Base-by-base conservation (phyloP, 2,329 filamentous ascomycete species). In the Sporothrix euskadiensis region DNA sequence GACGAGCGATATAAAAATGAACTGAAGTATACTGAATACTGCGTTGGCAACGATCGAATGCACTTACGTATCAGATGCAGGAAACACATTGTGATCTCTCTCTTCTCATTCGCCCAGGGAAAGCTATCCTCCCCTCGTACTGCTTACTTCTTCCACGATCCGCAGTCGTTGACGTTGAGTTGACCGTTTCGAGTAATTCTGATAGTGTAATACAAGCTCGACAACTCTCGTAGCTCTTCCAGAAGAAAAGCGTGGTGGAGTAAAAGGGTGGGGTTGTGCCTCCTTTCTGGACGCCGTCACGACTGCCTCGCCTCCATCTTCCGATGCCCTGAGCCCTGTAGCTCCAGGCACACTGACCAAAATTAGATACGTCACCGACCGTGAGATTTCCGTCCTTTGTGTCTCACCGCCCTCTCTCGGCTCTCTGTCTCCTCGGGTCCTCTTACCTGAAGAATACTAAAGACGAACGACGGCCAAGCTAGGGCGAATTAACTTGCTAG, bases 231-330 rank as follows among this genome's bases (percentile, higher is more conserved):
- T 26, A 26, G 26, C 22, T 4, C 22, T 8, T 12, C 39, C 41
- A 65, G 44, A 41, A 22, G 61, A 65, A 47, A 65, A 65, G 26
- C 61, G 61, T 66, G 59, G 39, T 65, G 61, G 61, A 66, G 39
- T 12, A 4, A 54, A 12, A 19, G 26, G 39, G 61, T 47, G 61
- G 39, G 61, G 61, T 30, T 66, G n/a, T 47, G 39, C 61, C 59
- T 66, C 39, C 39, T 47, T 30, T 19, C 39, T 9, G 30, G 61
- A n/a, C 22, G 39, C 22, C 61, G 22, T 65, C 35, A 26, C 26
- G 19, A 32, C 56, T 59, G 14, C 56, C 35, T 44, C 61, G 39
- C 61, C 61, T 47, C 61, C 61, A 19, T 66, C 39, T 30, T 47
- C 35, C 61, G 61, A 47, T 47, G 61, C 39, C n/a, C 39, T 65